Evolutionary conservation across 495 filamentous ascomycete genomes (phyloP).

Genomic region (Aspergillus avenaceus): DNA sequence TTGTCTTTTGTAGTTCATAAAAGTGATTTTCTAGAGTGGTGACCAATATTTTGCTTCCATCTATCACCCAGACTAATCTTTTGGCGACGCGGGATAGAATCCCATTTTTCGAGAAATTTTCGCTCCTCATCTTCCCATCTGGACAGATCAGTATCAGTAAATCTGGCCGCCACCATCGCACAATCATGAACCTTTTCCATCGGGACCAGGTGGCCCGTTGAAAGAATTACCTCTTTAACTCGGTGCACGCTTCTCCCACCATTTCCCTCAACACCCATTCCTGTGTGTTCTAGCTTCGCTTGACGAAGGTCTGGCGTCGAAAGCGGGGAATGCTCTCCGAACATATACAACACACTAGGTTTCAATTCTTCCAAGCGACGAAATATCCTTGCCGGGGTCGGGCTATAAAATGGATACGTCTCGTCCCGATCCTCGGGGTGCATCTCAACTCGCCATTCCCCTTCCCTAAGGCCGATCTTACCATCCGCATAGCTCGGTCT

Average conservation of each 20-base stretch:
- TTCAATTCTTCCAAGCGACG: constrained; percentile 54
- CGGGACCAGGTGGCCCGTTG: constrained; percentile 9
- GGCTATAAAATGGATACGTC: constrained; percentile 58
- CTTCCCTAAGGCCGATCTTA: constrained; percentile 9
- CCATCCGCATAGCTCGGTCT: constrained; percentile 31
- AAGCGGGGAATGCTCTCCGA: constrained; percentile 54
- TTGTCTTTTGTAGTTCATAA: background rate
- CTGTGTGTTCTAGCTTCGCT: constrained; percentile 58
- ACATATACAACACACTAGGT: constrained; percentile 67
- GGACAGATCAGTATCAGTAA: background rate
- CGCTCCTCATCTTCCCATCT: background rate
- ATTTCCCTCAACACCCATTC: constrained; percentile 56
- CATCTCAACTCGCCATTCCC: constrained; percentile 10
- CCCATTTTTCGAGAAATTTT: constrained; percentile 1
- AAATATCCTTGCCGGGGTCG: constrained; percentile 56
- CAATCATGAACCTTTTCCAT: constrained; percentile 8
- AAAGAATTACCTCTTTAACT: constrained; percentile 36
- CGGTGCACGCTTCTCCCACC: constrained; percentile 55
- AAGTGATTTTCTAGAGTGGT: background rate
- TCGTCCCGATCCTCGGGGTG: constrained; percentile 24
- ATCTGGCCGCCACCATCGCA: constrained; percentile 1
- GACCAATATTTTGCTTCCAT: constrained; percentile 7
- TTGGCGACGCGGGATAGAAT: background rate
- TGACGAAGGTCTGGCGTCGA: constrained; percentile 40
- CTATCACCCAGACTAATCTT: constrained; percentile 1